Evolutionary conservation across 2,329 filamentous ascomycete genomes (phyloP), one percentile per base, ranked within the genome.

Genomic region (Parastagonospora avenae): DNA sequence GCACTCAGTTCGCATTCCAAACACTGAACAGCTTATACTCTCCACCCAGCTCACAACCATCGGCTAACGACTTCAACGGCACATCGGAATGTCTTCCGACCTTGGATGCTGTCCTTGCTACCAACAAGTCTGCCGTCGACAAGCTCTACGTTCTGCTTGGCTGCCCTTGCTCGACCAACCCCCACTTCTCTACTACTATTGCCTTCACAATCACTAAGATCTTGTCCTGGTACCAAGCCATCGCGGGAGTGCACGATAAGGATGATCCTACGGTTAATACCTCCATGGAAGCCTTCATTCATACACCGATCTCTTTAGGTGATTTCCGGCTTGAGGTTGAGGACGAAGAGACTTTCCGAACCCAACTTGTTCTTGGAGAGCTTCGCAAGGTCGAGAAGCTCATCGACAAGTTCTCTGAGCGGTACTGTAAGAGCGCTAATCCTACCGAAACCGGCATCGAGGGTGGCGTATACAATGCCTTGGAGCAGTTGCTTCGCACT

Each of bases 171-270:
- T 68, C 71, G 6, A 54, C 55, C 3, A 72, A 71, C 48, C 71
- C 71, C 2, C 70, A 73, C 52, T 73, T 70, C 57, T 72, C 68
- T n/a, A 67, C 69, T 2, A 72, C 68, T 2, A 68, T 72, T 33
- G 63, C 67, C 10, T 66, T 73, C 46, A 66, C 64, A 6, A 70
- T 71, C 15, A 61, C 60, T 32, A 72, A 73, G 46, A 67, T 73
- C 19, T 63, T 73, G n/a, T 67, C 68, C 1, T 72, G 68, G 69
- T 72, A 71, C 47, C 68, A 72, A 49, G 67, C 66, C 8, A 63
- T 72, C 35, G 68, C 68, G 10, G 63, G 68, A 8, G 54, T 58
- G 6, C 63, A 60, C 39, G 52, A 58, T 14, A 53, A 60, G 14
- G 46, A 48, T 7, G 52, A 62, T 12, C 55, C 55, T 10, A 39